These are phyloP conservation scores for Exophiala xenobiotica DNA, from an alignment of 2,329 filamentous ascomycete genomes.

Conservation along the genomic window DNA sequence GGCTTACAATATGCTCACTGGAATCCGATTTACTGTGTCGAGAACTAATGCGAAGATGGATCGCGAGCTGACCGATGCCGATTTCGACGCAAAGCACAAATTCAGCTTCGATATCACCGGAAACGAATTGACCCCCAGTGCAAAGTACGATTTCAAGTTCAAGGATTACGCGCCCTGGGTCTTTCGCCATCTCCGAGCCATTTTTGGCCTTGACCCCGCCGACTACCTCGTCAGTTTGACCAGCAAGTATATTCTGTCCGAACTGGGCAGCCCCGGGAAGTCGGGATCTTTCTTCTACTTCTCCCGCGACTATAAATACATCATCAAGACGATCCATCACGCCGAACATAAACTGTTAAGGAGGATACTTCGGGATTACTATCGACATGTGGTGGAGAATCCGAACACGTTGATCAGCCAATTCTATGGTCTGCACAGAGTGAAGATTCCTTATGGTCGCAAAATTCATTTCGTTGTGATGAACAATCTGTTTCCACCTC, in stretches of 20 bases:
- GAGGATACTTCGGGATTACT: constrained; percentile 74
- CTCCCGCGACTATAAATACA: constrained; percentile 98
- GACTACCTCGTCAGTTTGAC: constrained; percentile 98
- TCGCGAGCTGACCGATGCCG: constrained; percentile 80
- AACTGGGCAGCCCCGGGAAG: constrained; percentile 94
- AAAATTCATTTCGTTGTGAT: constrained; percentile 99
- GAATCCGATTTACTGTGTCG: constrained; percentile 94
- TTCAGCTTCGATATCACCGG: constrained; percentile 98
- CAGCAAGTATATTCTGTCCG: constrained; percentile 97
- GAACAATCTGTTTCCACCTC: constrained; percentile 98
- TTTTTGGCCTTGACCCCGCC: constrained; percentile 89
- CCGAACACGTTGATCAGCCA: constrained; percentile 96
- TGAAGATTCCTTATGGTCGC: constrained; percentile 96
- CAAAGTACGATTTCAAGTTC: constrained; percentile 99
- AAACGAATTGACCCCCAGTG: constrained; percentile 93
- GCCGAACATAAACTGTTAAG: constrained; percentile 62
- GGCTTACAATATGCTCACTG: constrained; percentile 99
- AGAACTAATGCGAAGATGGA: constrained; percentile 96
- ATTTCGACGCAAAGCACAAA: constrained; percentile 94
- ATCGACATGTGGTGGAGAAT: constrained; percentile 86
- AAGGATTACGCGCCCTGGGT: constrained; percentile 99
- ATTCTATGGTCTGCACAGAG: constrained; percentile 94
- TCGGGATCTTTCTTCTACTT: constrained; percentile 99
- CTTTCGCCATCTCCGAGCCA: constrained; percentile 83
- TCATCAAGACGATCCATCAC: constrained; percentile 99